Conservation (phyloP, 1,284 basidiomycete genomes). For the Pascua guehoae region DNA sequence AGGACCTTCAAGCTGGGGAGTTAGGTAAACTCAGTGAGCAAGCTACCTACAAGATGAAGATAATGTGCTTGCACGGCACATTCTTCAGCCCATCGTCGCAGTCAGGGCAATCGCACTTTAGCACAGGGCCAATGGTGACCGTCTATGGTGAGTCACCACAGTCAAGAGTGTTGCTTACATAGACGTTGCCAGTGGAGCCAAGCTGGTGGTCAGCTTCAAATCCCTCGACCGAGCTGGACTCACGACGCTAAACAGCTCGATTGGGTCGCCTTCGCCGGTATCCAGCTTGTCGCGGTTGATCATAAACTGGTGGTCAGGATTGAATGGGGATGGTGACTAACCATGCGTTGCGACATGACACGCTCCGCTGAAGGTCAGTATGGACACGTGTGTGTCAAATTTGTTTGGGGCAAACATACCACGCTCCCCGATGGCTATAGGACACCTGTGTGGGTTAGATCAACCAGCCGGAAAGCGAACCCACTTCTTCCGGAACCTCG, state of each 20-base stretch:
- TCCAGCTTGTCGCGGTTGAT: constrained; percentile 17
- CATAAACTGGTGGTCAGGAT: constrained; percentile 22
- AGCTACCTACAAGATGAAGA: constrained; percentile 37
- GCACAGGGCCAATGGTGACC: constrained; percentile 19
- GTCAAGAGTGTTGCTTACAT: background rate
- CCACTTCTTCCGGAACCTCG: no score
- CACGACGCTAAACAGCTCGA: constrained; percentile 18
- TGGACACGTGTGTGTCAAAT: no score
- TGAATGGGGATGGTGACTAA: background rate
- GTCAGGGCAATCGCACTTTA: constrained; percentile 33
- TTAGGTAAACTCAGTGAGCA: background rate
- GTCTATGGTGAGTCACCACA: constrained; percentile 19
- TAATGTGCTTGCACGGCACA: constrained; percentile 39
- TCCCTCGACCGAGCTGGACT: no score
- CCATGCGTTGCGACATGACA: constrained; percentile 39
- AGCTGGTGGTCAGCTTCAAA: constrained; percentile 7
- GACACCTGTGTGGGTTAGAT: no score
- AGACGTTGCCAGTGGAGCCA: constrained; percentile 7
- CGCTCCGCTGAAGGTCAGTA: constrained; percentile 17
- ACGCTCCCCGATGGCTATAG: no score
- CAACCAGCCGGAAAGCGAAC: no score
- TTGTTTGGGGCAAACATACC: no score
- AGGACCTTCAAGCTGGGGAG: constrained; percentile 34
- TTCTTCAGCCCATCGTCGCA: constrained; percentile 26
- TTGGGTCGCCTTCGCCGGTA: background rate